phyloP scores from a whole-genome alignment of 75 land plant genomes.

The Pseudotsuga menziesii region DNA sequence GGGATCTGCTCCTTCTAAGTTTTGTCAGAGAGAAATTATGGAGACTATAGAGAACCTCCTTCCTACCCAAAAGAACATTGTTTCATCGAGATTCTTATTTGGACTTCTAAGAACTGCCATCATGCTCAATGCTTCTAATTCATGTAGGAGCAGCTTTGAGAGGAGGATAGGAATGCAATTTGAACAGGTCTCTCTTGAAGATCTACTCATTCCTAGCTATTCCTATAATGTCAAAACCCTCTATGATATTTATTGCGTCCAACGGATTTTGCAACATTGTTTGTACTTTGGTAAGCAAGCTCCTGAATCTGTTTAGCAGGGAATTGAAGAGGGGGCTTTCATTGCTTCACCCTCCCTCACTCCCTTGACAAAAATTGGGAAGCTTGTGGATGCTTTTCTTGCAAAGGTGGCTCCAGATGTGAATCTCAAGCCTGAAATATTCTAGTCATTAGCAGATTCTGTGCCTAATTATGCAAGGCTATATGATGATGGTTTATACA shows the following conservation, averaged over 20 bases:
- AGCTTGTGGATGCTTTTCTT: constrained; percentile 76
- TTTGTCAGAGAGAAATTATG: constrained; percentile 51
- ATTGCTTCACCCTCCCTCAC: constrained; percentile 29
- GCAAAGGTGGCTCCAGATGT: constrained; percentile 91
- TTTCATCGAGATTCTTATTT: constrained; percentile 38
- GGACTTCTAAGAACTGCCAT: constrained; percentile 57
- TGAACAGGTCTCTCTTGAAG: constrained; percentile 67
- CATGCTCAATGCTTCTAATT: constrained; percentile 48
- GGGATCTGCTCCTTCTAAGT: constrained; percentile 29
- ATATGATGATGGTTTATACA: constrained; percentile 87
- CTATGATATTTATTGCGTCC: constrained; percentile 73
- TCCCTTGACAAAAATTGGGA: constrained; percentile 58
- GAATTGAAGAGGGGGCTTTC: constrained; percentile 22
- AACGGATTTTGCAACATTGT: constrained; percentile 54
- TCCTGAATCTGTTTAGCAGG: constrained; percentile 17
- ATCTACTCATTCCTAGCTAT: constrained; percentile 75
- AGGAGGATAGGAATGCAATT: constrained; percentile 60
- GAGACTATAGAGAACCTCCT: constrained; percentile 59
- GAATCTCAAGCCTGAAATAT: constrained; percentile 70
- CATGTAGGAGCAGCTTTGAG: constrained; percentile 41
- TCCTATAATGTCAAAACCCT: constrained; percentile 73
- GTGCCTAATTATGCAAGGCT: constrained; percentile 74
- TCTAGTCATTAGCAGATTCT: constrained; percentile 58
- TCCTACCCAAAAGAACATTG: constrained; percentile 34
- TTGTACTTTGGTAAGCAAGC: constrained; percentile 16